phyloP scores from a whole-genome alignment of 768 basidiomycete species.

The Termitomyces eurrhizus region DNA sequence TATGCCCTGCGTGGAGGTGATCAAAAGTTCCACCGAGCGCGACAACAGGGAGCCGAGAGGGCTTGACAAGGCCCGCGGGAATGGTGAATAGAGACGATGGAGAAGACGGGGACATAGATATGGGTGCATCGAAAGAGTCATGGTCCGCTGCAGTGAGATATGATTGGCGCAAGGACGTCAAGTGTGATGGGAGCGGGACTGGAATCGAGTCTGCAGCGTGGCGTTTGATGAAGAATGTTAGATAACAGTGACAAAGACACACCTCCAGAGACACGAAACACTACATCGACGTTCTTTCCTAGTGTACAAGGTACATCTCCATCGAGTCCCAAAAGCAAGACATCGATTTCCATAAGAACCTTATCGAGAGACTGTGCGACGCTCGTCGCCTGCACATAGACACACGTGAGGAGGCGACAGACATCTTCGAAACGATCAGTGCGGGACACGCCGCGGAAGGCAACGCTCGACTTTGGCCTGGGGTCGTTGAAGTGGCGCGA shows the following conservation, averaged over 20 bases:
- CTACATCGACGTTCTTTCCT: slow-evolving; percentile 39
- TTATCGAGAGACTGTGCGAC: slow-evolving; percentile 64
- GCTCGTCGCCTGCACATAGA: slow-evolving; percentile 84
- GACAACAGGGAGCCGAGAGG: slow-evolving; percentile 55
- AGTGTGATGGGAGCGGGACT: slow-evolving; percentile 37
- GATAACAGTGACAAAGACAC: not conserved
- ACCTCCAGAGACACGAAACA: slow-evolving; percentile 50
- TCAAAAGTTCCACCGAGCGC: slow-evolving; percentile 96
- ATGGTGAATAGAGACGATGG: slow-evolving; percentile 2
- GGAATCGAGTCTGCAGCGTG: slow-evolving; percentile 33
- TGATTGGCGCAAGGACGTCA: slow-evolving; percentile 34
- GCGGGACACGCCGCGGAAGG: slow-evolving; percentile 30
- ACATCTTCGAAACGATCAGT: slow-evolving; percentile 57
- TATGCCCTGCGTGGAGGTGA: slow-evolving; percentile 96
- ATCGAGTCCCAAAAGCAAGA: slow-evolving; percentile 62
- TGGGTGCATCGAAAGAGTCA: slow-evolving; percentile 7
- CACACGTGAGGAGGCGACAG: slow-evolving; percentile 74
- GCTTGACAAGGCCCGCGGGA: slow-evolving; percentile 12
- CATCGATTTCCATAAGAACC: slow-evolving; percentile 73
- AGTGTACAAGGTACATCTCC: slow-evolving; percentile 39
- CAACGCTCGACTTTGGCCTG: slow-evolving; percentile 16
- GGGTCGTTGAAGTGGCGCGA: slow-evolving; percentile 52
- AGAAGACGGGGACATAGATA: not conserved
- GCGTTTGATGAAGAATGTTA: not conserved
- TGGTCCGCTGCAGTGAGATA: slow-evolving; percentile 29